phyloP scores from a whole-genome alignment of 345 rosid genomes.

The Stellera chamaejasme region DNA sequence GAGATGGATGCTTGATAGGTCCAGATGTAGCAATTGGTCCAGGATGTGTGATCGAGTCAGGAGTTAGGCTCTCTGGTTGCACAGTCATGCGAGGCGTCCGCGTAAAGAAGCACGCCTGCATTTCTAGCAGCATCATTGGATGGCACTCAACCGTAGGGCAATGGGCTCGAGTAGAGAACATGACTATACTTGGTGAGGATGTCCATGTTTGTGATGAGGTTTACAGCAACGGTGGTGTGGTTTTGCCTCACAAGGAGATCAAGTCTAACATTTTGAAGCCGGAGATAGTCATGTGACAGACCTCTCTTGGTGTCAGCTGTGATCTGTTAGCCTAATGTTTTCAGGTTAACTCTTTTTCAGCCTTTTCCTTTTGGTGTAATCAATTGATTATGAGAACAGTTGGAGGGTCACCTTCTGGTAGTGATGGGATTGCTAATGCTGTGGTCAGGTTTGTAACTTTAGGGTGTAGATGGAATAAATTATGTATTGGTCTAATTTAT shows the following conservation, averaged over 20 bases:
- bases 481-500: conserved; percentile 9
- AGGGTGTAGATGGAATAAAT: conserved; percentile 19
- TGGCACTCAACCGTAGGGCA: conserved; percentile 98
- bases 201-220: conserved; percentile 93
- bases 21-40: conserved; percentile 98
- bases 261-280: conserved; percentile 97
- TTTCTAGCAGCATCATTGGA: conserved; percentile 90
- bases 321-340: too few species aligned
- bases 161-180: conserved; percentile 96
- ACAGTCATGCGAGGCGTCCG: conserved; percentile 95
- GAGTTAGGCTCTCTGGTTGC: conserved; percentile 94
- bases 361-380: conserved; percentile 1
- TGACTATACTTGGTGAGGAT: conserved; percentile 97
- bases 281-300: conserved; percentile 85
- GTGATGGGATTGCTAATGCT: conserved; percentile 3
- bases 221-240: conserved; percentile 96
- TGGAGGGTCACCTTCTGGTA: conserved; percentile 7
- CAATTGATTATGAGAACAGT: not conserved
- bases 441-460: conserved; percentile 15
- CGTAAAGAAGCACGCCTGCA: conserved; percentile 90
- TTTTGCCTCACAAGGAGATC: conserved; percentile 95
- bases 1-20: conserved; percentile 95
- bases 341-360: not conserved
- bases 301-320: conserved; percentile 5
- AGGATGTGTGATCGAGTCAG: conserved; percentile 83